phyloP scores from a whole-genome alignment of 73 alveolate genomes.

The Paramecium bursaria region DNA sequence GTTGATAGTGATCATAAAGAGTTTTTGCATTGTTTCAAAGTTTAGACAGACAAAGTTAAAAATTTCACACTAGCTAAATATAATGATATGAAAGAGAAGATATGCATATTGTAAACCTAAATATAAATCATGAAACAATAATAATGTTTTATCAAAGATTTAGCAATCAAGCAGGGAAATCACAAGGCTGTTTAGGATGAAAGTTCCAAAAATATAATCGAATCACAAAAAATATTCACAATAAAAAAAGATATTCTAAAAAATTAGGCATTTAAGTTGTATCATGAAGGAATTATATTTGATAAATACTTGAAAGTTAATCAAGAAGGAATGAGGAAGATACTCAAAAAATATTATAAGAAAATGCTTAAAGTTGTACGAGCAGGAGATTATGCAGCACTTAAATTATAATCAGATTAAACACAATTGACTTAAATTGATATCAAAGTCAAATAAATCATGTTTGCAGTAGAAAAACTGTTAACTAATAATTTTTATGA shows the following conservation, averaged over 20 bases:
- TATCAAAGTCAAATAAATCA: slow-evolving; percentile 19
- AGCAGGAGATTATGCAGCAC: too few species aligned
- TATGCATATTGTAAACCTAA: slow-evolving; percentile 1
- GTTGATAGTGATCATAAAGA: slow-evolving; percentile 18
- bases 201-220: neutral
- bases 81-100: slow-evolving; percentile 33
- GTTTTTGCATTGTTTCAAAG: neutral
- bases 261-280: slow-evolving; percentile 18
- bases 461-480: slow-evolving; percentile 19
- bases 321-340: slow-evolving; percentile 35
- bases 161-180: slow-evolving; percentile 1
- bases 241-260: too few species aligned
- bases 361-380: neutral
- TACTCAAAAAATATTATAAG: slow-evolving; percentile 8
- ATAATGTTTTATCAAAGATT: neutral
- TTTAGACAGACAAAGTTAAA: neutral
- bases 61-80: neutral
- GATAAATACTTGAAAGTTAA: slow-evolving; percentile 13
- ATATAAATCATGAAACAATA: slow-evolving; percentile 12
- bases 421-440: too few species aligned
- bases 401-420: too few species aligned
- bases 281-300: slow-evolving; percentile 29
- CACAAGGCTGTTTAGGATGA: slow-evolving; percentile 5
- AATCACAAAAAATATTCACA: too few species aligned
- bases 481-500: slow-evolving; percentile 2